A percentile compares a stretch with the other conserved stretches of the same genome.
phyloP scores from a whole-genome alignment of 257 asterid genomes.

The Solanum medicagineum region DNA sequence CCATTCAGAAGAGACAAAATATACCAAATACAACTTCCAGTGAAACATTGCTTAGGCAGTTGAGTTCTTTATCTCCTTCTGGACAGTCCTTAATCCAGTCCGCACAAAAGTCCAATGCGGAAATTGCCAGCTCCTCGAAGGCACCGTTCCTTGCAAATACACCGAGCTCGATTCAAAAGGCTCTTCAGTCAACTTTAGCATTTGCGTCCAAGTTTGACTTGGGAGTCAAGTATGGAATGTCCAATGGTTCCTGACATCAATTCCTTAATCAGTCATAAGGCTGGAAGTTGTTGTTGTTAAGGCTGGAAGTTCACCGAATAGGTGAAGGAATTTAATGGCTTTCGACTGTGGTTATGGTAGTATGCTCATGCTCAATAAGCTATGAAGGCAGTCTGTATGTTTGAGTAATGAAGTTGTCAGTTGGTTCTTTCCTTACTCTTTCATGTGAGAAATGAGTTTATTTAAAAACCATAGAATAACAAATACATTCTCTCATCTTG shows the following conservation, averaged over 20 bases:
- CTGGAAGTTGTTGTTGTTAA: conserved; percentile 1
- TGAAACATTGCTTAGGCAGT: neutral
- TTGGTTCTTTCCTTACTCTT: neutral
- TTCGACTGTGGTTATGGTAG: neutral
- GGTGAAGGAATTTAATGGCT: neutral
- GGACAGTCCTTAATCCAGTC: conserved; percentile 12
- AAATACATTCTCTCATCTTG: neutral
- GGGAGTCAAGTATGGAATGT: conserved; percentile 24
- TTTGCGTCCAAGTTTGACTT: conserved; percentile 69
- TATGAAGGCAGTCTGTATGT: neutral
- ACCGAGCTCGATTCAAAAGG: conserved; percentile 41
- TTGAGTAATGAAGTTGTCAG: neutral
- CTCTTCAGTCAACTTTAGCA: conserved; percentile 58
- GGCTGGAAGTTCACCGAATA: conserved; percentile 7
- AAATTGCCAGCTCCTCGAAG: conserved; percentile 20
- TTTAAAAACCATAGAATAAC: neutral
- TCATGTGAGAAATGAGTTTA: neutral
- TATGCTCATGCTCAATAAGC: neutral
- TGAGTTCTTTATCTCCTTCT: conserved; percentile 10
- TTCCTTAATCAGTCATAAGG: conserved; percentile 4
- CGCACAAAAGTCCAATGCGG: conserved; percentile 8
- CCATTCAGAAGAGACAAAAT: conserved; percentile 9
- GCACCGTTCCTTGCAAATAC: conserved; percentile 23
- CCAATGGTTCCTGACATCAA: neutral
- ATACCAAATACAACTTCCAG: conserved; percentile 8